phyloP scores from a whole-genome alignment of 306 rosid species.

The Sphenostylis stenocarpa region DNA sequence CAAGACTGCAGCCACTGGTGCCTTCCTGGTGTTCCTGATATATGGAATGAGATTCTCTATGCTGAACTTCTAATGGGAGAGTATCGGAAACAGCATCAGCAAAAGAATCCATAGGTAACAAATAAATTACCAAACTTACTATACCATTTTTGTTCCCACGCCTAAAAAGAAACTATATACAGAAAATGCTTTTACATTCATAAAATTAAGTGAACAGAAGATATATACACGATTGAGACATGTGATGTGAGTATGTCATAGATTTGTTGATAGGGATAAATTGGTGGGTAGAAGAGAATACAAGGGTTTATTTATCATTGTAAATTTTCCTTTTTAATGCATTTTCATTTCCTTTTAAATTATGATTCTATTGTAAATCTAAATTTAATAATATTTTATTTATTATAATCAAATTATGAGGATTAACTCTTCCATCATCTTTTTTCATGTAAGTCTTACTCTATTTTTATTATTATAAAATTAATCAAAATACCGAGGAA shows the following conservation, averaged over 20 bases:
- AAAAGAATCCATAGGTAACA: slow-evolving; percentile 55
- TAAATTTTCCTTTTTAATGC: slow-evolving; percentile 23
- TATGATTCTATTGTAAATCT: slow-evolving; percentile 49
- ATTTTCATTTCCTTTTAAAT: slow-evolving; percentile 34
- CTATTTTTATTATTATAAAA: too few species aligned
- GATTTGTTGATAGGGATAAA: slow-evolving; percentile 44
- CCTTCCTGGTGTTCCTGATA: slow-evolving; percentile 95
- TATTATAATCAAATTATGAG: slow-evolving; percentile 19
- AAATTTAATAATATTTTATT: slow-evolving; percentile 24
- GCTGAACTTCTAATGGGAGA: slow-evolving; percentile 65
- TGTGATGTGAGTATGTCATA: slow-evolving; percentile 31
- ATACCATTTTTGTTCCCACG: slow-evolving; percentile 25
- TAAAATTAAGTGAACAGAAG: slow-evolving; percentile 2
- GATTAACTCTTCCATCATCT: neutral
- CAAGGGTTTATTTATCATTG: slow-evolving; percentile 25
- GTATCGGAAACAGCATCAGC: slow-evolving; percentile 44
- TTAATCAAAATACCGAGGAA: too few species aligned
- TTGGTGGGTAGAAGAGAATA: slow-evolving; percentile 24
- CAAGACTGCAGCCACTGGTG: slow-evolving; percentile 99
- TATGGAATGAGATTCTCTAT: slow-evolving; percentile 85
- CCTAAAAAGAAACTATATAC: slow-evolving; percentile 26
- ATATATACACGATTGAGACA: slow-evolving; percentile 21
- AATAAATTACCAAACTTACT: slow-evolving; percentile 26
- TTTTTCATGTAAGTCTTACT: neutral
- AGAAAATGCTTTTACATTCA: slow-evolving; percentile 19